A percentile compares a stretch with the other conserved stretches of the same genome.
These are phyloP conservation scores for Penicillium sp. DNA, from an alignment of 2,329 filamentous ascomycete genomes.

Conservation along the genomic window DNA sequence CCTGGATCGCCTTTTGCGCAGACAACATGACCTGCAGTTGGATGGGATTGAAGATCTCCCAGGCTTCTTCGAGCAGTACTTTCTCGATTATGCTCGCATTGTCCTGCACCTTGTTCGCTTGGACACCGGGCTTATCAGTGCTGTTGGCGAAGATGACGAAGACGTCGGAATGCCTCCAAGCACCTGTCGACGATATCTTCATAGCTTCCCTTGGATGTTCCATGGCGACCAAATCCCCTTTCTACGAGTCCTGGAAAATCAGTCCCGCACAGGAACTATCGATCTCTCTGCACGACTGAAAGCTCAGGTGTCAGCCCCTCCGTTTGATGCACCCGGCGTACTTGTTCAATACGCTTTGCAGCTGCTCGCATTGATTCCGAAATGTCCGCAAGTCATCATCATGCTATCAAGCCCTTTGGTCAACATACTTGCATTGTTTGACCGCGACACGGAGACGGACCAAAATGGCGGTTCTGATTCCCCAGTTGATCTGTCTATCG, in stretches of 20 bases:
- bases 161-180: constrained; percentile 29
- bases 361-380: constrained; percentile 29
- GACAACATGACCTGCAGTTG: constrained; percentile 33
- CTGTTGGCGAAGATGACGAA: constrained; percentile 24
- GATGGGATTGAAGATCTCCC: constrained; percentile 31
- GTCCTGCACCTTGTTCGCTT: constrained; percentile 41
- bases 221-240: constrained; percentile 37
- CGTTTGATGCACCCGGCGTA: constrained; percentile 25
- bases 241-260: constrained; percentile 33
- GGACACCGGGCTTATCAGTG: constrained; percentile 37
- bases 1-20: constrained; percentile 40
- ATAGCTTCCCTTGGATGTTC: constrained; percentile 35
- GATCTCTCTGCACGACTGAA: constrained; percentile 31
- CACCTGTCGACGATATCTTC: constrained; percentile 35
- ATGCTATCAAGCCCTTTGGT: constrained; percentile 23
- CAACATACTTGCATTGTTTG: constrained; percentile 28
- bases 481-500: constrained; percentile 16
- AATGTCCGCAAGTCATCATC: constrained; percentile 27
- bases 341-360: constrained; percentile 32
- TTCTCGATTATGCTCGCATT: constrained; percentile 40
- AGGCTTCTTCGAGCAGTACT: constrained; percentile 41
- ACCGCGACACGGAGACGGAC: constrained; percentile 29
- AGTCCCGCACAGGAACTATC: constrained; percentile 27
- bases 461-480: constrained; percentile 22
- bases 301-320: constrained; percentile 26